These are phyloP conservation scores for Trichophyton equinum DNA, from an alignment of 2,329 filamentous ascomycete species.

Conservation along the genomic window DNA sequence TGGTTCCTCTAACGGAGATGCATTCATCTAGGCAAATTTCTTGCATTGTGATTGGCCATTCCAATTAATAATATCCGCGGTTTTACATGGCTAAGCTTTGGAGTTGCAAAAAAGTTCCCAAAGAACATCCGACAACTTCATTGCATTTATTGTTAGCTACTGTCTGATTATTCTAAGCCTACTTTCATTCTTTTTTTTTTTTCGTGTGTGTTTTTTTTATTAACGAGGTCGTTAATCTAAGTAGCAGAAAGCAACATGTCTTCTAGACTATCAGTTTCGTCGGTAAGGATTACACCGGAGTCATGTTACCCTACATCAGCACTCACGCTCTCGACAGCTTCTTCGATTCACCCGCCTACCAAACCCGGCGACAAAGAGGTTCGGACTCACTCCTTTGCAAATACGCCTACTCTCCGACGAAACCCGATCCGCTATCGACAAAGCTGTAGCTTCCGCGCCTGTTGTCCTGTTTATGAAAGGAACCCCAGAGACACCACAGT, in stretches of 20 bases:
- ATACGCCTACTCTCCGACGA: slow-evolving; percentile 57
- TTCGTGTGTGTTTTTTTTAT: too few species aligned
- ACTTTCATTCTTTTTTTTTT: neutral
- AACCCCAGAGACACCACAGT: slow-evolving; percentile 88
- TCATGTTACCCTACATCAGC: too few species aligned
- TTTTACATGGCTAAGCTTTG: neutral
- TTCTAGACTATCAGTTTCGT: neutral
- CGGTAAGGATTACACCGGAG: neutral
- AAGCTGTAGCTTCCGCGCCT: slow-evolving; percentile 72
- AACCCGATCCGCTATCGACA: slow-evolving; percentile 73
- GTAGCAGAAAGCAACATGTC: neutral
- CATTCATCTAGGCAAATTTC: neutral
- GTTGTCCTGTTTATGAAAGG: slow-evolving; percentile 99
- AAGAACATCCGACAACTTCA: neutral
- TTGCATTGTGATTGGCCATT: neutral
- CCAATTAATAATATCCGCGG: neutral
- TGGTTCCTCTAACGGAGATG: too few species aligned
- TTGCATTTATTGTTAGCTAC: neutral
- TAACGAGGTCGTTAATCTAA: neutral
- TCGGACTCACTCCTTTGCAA: slow-evolving; percentile 7
- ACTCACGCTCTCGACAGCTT: neutral
- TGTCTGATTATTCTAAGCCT: neutral
- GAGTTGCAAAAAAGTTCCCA: neutral
- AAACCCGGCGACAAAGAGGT: neutral
- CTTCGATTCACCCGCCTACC: slow-evolving; percentile 4